These are phyloP conservation scores for Elongisporangium senticosum DNA, from an alignment of 352 stramenopile species.

Conservation along the genomic window DNA sequence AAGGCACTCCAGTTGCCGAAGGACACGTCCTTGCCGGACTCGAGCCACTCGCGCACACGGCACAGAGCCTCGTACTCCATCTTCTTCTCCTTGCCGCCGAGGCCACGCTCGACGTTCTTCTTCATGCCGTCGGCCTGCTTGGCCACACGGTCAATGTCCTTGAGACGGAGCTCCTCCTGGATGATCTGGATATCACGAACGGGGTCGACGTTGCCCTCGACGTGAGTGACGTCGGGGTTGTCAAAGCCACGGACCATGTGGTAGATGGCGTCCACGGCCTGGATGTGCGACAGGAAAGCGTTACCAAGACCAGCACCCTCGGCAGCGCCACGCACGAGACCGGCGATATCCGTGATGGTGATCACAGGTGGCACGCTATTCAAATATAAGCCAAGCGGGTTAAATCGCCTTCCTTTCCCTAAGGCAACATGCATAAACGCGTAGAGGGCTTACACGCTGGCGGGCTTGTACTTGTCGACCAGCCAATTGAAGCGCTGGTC, in stretches of 20 bases:
- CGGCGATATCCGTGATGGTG: constrained; percentile 99
- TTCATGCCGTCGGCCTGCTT: constrained; percentile 73
- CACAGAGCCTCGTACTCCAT: constrained; percentile 86
- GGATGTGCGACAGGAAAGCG: constrained; percentile 99
- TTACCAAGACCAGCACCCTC: constrained; percentile 99
- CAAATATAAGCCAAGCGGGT: too few relatives aligned
- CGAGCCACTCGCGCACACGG: constrained; percentile 78
- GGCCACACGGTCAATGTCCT: constrained; percentile 92
- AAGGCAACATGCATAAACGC: too few relatives aligned
- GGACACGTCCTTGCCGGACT: constrained; percentile 86
- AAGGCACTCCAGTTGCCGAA: constrained; percentile 87
- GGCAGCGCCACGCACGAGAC: constrained; percentile 95
- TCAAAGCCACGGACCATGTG: constrained; percentile 98
- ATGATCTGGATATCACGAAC: constrained; percentile 99
- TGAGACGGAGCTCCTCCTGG: constrained; percentile 96
- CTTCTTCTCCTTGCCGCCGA: constrained; percentile 96
- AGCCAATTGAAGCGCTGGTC: constrained; percentile 99
- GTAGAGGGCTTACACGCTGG: too few relatives aligned
- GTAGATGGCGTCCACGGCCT: constrained; percentile 98
- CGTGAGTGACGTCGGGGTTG: constrained; percentile 97
- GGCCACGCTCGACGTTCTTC: constrained; percentile 85
- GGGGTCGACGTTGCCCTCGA: constrained; percentile 98
- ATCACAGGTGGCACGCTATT: constrained; percentile 93
- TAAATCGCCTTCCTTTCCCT: too few relatives aligned
- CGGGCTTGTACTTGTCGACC: constrained; percentile 93